phyloP scores from a whole-genome alignment of 306 rosid species.

The Pyrus bretschneideri region DNA sequence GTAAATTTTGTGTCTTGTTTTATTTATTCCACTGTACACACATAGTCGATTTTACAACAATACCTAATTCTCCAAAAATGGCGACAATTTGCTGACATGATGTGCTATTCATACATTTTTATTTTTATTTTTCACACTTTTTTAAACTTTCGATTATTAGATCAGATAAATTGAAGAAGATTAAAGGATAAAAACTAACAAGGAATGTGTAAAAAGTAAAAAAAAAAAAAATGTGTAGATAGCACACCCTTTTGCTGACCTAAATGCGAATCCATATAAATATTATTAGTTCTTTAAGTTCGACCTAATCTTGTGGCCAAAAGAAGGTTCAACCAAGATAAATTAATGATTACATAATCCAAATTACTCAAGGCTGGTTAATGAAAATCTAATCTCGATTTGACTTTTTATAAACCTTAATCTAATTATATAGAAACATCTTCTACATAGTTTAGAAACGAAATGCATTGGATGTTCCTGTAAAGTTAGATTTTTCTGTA shows the following conservation, averaged over 20 bases:
- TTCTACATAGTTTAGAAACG: background rate
- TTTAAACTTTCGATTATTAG: no score
- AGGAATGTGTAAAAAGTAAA: no score
- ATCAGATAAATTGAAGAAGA: no score
- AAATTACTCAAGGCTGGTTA: background rate
- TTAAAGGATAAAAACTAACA: no score
- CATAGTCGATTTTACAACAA: no score
- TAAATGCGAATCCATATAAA: background rate
- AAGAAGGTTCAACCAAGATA: background rate
- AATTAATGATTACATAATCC: background rate
- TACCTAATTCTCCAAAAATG: background rate
- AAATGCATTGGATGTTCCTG: background rate
- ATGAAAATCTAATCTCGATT: background rate
- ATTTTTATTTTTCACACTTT: no score
- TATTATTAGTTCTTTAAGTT: background rate
- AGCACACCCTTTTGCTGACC: background rate
- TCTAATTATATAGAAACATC: background rate
- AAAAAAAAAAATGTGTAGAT: no score
- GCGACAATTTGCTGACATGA: background rate
- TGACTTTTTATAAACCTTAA: background rate
- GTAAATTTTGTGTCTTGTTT: no score
- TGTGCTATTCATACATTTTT: no score
- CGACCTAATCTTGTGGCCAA: background rate
- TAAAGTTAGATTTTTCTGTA: constrained; percentile 4
- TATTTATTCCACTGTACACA: no score